A percentile compares a stretch with the other conserved stretches of the same genome.
Evolutionary conservation across 2,329 filamentous ascomycete genomes (phyloP).

Genomic region (Fonsecaea pedrosoi): DNA sequence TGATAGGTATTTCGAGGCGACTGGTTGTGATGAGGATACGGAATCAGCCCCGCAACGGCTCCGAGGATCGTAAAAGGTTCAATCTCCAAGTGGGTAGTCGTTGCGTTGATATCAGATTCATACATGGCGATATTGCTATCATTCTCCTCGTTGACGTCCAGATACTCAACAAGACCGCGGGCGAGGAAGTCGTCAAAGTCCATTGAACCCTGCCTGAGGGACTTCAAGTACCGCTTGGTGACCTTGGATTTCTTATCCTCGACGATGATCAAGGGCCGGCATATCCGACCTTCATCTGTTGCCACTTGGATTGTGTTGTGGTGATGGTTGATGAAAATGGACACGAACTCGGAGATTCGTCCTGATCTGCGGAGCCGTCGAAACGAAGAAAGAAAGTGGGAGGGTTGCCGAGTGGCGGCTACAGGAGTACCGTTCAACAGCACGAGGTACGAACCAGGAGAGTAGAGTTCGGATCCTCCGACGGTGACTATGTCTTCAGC

Average conservation of each 20-base stretch:
- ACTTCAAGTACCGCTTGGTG: constrained; percentile 76
- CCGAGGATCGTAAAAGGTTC: constrained; percentile 97
- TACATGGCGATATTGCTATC: constrained; percentile 92
- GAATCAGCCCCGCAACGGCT: constrained; percentile 93
- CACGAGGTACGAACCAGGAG: constrained; percentile 82
- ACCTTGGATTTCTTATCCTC: constrained; percentile 85
- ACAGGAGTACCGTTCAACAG: constrained; percentile 96
- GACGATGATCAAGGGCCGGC: constrained; percentile 92
- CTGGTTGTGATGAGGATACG: constrained; percentile 98
- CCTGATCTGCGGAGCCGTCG: constrained; percentile 86
- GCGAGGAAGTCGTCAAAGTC: constrained; percentile 94
- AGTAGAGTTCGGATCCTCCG: constrained; percentile 85
- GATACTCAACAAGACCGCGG: constrained; percentile 89
- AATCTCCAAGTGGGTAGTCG: constrained; percentile 94
- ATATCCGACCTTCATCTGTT: constrained; percentile 95
- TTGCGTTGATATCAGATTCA: constrained; percentile 79
- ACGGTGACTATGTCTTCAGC: constrained; percentile 81
- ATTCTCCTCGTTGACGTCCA: constrained; percentile 97
- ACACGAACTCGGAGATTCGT: constrained; percentile 93
- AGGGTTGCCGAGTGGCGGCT: constrained; percentile 83
- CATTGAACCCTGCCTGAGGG: constrained; percentile 81
- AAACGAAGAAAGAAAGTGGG: constrained; percentile 83
- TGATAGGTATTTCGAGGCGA: constrained; percentile 98
- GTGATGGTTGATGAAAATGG: constrained; percentile 93
- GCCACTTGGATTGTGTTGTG: constrained; percentile 92